Conservation (phyloP, 1,284 basidiomycete species). For the Anthracocystis walkeri region DNA sequence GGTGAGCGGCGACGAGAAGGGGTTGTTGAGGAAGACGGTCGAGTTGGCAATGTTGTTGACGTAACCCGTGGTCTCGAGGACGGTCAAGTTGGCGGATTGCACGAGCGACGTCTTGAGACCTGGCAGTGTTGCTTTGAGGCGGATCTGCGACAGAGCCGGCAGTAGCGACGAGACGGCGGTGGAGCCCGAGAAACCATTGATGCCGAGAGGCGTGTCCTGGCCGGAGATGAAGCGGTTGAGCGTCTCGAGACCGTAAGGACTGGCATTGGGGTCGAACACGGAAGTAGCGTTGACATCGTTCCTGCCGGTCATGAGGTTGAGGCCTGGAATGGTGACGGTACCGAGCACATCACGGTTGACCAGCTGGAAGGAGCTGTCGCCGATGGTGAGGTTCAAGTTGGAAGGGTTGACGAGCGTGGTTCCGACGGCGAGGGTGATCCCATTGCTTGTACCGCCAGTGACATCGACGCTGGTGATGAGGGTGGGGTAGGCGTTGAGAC, state of each 20-base stretch:
- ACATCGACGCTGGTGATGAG: conserved; percentile 78
- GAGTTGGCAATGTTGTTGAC: conserved; percentile 78
- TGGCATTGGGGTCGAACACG: conserved; percentile 75
- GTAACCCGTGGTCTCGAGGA: conserved; percentile 77
- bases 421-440: conserved; percentile 76
- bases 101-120: conserved; percentile 76
- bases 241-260: conserved; percentile 76
- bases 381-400: conserved; percentile 74
- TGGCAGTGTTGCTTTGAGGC: conserved; percentile 76
- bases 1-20: conserved; percentile 76
- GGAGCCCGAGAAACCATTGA: conserved; percentile 75
- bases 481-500: conserved; percentile 75
- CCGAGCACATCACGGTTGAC: conserved; percentile 71
- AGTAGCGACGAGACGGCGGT: conserved; percentile 76
- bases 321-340: conserved; percentile 51
- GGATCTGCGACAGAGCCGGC: conserved; percentile 76
- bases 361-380: conserved; percentile 73
- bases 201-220: conserved; percentile 63
- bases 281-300: conserved; percentile 65
- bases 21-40: conserved; percentile 77
- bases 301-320: conserved; percentile 59
- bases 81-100: conserved; percentile 74
- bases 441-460: conserved; percentile 76
- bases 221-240: conserved; percentile 79
- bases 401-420: conserved; percentile 78